Conservation (phyloP, 164 flowering plant species). For the Chloranthus sessilifolius region DNA sequence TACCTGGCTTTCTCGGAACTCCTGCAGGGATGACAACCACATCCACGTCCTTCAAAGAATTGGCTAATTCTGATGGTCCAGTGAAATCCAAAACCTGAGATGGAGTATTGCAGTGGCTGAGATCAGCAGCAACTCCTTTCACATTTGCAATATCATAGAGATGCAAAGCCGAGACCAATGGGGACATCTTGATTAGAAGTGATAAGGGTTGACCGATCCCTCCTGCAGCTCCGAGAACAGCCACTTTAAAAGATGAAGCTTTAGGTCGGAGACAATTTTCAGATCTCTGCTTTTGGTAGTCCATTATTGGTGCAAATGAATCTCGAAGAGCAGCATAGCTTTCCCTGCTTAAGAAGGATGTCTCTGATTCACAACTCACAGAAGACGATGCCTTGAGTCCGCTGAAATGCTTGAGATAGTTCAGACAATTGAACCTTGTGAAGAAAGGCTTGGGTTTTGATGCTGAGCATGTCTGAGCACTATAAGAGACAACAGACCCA, state of each 20-base stretch:
- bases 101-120: constrained; percentile 19
- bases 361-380: constrained; percentile 3
- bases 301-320: constrained; percentile 1
- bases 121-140: constrained; percentile 22
- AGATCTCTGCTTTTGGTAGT: constrained; percentile 3
- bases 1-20: constrained; percentile 30
- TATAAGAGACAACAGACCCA: background rate
- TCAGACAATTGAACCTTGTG: constrained; percentile 1
- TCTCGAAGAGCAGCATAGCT: constrained; percentile 5
- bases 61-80: constrained; percentile 13
- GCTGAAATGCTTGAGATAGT: background rate
- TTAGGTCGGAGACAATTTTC: background rate
- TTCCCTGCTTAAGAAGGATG: constrained; percentile 9
- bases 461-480: constrained; percentile 1
- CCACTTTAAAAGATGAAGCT: constrained; percentile 10
- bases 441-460: constrained; percentile 1
- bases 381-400: constrained; percentile 3
- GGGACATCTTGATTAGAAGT: constrained; percentile 18
- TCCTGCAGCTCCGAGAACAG: constrained; percentile 9
- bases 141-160: constrained; percentile 20
- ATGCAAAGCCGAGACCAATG: constrained; percentile 19
- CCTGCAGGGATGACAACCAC: constrained; percentile 19
- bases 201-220: constrained; percentile 18
- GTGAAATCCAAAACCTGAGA: constrained; percentile 16
- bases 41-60: constrained; percentile 12